Conservation (phyloP, 75 land plant genomes). For the Picea sitchensis region DNA sequence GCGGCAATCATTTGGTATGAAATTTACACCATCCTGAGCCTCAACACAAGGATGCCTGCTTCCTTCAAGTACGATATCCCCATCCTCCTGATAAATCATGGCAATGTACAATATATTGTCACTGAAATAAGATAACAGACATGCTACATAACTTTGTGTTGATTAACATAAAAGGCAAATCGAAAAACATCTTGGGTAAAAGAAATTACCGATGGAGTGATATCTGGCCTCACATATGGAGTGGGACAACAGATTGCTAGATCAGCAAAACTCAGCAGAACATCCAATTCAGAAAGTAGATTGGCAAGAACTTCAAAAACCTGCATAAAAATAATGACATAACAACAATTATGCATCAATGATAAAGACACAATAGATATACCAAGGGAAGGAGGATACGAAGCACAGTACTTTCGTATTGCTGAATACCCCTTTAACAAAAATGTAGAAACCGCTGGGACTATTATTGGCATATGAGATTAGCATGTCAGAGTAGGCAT, state of each 20-base stretch:
- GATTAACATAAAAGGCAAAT: not conserved
- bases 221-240: conserved; percentile 85
- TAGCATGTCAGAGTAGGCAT: not conserved
- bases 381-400: not conserved
- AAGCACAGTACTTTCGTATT: not conserved
- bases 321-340: conserved; percentile 28
- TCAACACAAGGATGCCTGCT: conserved; percentile 99
- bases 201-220: conserved; percentile 65
- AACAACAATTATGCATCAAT: not conserved
- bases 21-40: conserved; percentile 97
- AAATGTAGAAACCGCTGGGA: not conserved
- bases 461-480: not conserved
- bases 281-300: conserved; percentile 90
- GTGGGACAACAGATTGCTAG: conserved; percentile 80
- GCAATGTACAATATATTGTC: conserved; percentile 1
- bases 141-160: not conserved
- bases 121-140: not conserved
- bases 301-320: conserved; percentile 74
- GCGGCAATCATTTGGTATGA: conserved; percentile 93
- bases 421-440: not conserved
- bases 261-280: conserved; percentile 91
- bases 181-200: not conserved
- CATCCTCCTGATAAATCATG: conserved; percentile 60
- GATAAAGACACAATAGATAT: not conserved
- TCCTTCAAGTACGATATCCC: conserved; percentile 87